A percentile compares a stretch with the other conserved stretches of the same genome.
phyloP scores from a whole-genome alignment of 2,329 filamentous ascomycete species.

The Aspergillus thermomutatus region DNA sequence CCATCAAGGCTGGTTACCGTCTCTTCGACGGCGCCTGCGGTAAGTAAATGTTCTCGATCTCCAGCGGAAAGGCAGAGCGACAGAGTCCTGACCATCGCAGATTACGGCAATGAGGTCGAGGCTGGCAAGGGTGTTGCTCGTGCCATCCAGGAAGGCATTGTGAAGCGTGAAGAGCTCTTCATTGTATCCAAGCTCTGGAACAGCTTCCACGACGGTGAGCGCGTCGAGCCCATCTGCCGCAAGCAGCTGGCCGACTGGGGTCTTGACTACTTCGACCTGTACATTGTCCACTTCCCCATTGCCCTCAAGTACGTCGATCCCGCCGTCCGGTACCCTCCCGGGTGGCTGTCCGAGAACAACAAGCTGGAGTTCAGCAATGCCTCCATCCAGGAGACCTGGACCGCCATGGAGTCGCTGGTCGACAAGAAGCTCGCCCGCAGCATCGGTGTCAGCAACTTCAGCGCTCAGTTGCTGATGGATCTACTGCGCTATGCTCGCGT shows the following conservation, averaged over 20 bases:
- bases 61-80: background rate
- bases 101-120: slow-evolving; percentile 81
- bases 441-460: slow-evolving; percentile 84
- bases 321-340: slow-evolving; percentile 71
- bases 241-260: slow-evolving; percentile 80
- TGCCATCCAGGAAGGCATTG: slow-evolving; percentile 75
- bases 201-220: slow-evolving; percentile 78
- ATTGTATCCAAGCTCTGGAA: slow-evolving; percentile 93
- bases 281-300: slow-evolving; percentile 85
- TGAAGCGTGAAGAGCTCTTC: slow-evolving; percentile 84
- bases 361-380: slow-evolving; percentile 64
- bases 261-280: slow-evolving; percentile 86
- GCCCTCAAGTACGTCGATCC: slow-evolving; percentile 84
- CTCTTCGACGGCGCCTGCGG: slow-evolving; percentile 60
- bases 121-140: slow-evolving; percentile 72
- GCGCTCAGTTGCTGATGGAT: slow-evolving; percentile 72
- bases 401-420: slow-evolving; percentile 73
- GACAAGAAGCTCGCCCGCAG: slow-evolving; percentile 64
- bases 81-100: slow-evolving; percentile 39
- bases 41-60: slow-evolving; percentile 25
- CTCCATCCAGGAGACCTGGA: slow-evolving; percentile 77
- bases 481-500: slow-evolving; percentile 73
- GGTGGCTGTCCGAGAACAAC: slow-evolving; percentile 66
- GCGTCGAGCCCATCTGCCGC: slow-evolving; percentile 70
- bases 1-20: slow-evolving; percentile 60